These are phyloP conservation scores for Pythium periplocum DNA, from an alignment of 352 stramenopile genomes.

Conservation along the genomic window DNA sequence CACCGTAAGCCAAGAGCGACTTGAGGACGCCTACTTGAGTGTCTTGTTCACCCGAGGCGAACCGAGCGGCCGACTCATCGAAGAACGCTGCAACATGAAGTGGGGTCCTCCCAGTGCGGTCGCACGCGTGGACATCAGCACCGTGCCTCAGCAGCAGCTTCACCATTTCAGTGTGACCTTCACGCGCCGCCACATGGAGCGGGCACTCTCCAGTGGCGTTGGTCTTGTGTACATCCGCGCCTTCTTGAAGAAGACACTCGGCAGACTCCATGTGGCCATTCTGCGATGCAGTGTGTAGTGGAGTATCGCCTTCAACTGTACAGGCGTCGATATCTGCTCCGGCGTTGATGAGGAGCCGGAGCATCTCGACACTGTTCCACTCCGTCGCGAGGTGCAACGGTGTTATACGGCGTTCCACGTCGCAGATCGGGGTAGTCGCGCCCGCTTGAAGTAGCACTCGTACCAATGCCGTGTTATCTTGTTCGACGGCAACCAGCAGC, in stretches of 20 bases:
- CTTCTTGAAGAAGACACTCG: constrained; percentile 16
- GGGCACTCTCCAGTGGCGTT: constrained; percentile 13
- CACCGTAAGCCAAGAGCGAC: constrained; percentile 5
- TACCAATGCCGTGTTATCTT: constrained; percentile 12
- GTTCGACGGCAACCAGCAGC: constrained; percentile 10
- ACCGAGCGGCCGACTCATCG: constrained; percentile 18
- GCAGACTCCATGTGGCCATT: constrained; percentile 14
- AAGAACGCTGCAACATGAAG: constrained; percentile 16
- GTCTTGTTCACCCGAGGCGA: constrained; percentile 9
- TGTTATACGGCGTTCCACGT: constrained; percentile 14
- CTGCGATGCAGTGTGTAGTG: constrained; percentile 21
- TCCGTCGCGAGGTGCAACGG: constrained; percentile 25
- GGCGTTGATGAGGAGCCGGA: constrained; percentile 18
- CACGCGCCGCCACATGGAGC: constrained; percentile 23
- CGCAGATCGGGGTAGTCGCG: background rate
- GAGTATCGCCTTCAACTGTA: constrained; percentile 19
- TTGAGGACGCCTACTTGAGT: constrained; percentile 10
- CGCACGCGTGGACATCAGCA: constrained; percentile 17
- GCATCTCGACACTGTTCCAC: constrained; percentile 21
- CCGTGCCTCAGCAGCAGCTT: constrained; percentile 22
- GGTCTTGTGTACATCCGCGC: constrained; percentile 11
- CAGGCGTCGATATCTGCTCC: constrained; percentile 16
- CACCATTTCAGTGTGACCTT: constrained; percentile 25
- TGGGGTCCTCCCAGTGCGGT: constrained; percentile 13
- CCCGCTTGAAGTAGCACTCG: background rate